Base-by-base conservation (phyloP, 495 filamentous ascomycete species). In the Hamigera avellanea region DNA sequence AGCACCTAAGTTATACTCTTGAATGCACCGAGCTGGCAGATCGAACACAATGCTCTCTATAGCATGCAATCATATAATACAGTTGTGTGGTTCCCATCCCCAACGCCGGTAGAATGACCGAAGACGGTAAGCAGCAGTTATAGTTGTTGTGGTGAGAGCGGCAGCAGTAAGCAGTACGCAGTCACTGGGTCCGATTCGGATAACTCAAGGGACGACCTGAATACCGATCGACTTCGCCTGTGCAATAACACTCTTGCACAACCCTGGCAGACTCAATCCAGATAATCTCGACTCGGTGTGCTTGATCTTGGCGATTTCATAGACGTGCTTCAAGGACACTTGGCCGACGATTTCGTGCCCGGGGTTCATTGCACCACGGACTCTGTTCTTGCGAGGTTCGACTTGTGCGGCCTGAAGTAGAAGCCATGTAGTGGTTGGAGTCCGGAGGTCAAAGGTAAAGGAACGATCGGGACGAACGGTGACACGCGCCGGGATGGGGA, bases 271-370 rank as follows among this genome's bases (percentile, higher is more conserved):
- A 31, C 75, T 69, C 56, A 95, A 54, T 26, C 85, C 88, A 7
- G 80, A 83, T 45, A 96, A 64, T 37, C 91, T 67, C 36, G 78
- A 64, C 65, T 98, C 91, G 37, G 70, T 63, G 42, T 85, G 76
- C 71, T 99, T 99, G 60, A 96, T 93, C 67, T 83, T 82, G 50
- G 91, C 91, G 58, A 99, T 99, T 69, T 96, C 89, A 54, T 89
- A 95, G 32, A 99, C 64, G 62, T 99, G 91, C 69, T 99, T 99
- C 50, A 99, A 66, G 41, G 81, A 87, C 27, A 96, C 70, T 10
- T 72, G 74, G 37, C 93, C 91, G 27, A 87, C 75, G 25, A 60
- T 74, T 49, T 91, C 85, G 40, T 80, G 75, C n/a, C 81, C 83
- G 9, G 83, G 80, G 19, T 75, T 76, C 61, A 73, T 78, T 2